Base-by-base conservation (phyloP, 2,329 filamentous ascomycete species). In the Kalaharituber pfeilii region DNA sequence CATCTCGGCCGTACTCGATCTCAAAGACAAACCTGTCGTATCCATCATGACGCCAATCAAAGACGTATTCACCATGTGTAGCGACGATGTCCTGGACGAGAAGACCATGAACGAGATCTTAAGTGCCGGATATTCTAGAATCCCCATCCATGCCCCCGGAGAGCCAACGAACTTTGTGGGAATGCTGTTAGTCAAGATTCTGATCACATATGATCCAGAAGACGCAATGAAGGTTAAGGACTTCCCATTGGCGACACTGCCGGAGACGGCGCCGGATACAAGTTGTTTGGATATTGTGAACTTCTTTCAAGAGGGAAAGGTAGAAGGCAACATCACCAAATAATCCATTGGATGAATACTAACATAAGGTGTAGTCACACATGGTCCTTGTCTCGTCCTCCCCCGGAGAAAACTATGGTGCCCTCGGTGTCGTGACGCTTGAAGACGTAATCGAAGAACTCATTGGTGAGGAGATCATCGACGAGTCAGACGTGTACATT, bases 11-110 rank as follows among this genome's bases (percentile, higher is more conserved):
- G 91, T 96, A 13, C 72, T 98, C 55, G 91, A 98, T 66, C 74
- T 98, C 61, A 98, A 96, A 71, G 88, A 91, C 62, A 98, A 98
- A 71, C 76, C 89, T 0, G 88, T 98, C 5, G 86, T 86, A 45
- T 84, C 80, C 65, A 94, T 98, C 66, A 98, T 98, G 91, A 98
- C 93, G 0, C 91, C 91, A 0, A 96, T 98, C 84, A 81, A 86
- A 47, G 88, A 98, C 66, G 91, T 96, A 50, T 98, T 94, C 66
- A 89, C 84, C 57, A 86, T 98, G 79, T 87, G 87, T n/a, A 84
- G 89, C 51, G 88, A 98, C 65, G 91, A 89, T 3, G 75, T 96
- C 1, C 71, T 98, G 55, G 87, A 98, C 65, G 89, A 96, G 68
- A 75, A 80, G 65, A 96, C 87, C 62, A 96, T 96, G 82, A 86